Percentiles rank a stretch among this genome's conserved stretches.
phyloP scores from a whole-genome alignment of 306 rosid species.

The Carpinus viminea region DNA sequence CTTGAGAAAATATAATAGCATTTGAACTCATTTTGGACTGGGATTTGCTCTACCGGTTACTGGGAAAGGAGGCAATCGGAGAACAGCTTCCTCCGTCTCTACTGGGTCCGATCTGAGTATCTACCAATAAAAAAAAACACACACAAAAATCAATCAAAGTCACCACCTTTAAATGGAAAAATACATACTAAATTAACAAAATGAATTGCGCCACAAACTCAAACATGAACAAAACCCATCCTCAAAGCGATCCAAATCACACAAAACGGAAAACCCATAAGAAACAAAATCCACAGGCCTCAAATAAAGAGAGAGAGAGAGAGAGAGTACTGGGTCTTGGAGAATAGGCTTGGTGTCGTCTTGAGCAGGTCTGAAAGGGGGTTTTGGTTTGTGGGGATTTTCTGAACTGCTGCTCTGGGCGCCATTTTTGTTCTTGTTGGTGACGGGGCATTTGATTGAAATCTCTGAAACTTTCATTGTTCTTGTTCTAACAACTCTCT shows the following conservation, averaged over 20 bases:
- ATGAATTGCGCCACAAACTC: background rate
- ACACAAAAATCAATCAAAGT: background rate
- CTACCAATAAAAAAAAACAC: slow-evolving; percentile 38
- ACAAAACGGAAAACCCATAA: background rate
- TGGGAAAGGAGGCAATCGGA: slow-evolving; percentile 67
- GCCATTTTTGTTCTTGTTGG: slow-evolving; percentile 13
- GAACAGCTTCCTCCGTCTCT: slow-evolving; percentile 86
- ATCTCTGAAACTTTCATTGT: slow-evolving; percentile 46
- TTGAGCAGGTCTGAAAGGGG: slow-evolving; percentile 70
- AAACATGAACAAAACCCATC: background rate
- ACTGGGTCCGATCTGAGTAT: slow-evolving; percentile 84
- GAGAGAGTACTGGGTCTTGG: slow-evolving; percentile 72
- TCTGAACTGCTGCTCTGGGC: slow-evolving; percentile 11
- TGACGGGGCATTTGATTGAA: slow-evolving; percentile 28
- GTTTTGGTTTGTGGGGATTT: slow-evolving; percentile 46
- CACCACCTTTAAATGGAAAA: background rate
- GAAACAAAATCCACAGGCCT: background rate
- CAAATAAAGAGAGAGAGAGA: background rate
- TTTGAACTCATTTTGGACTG: slow-evolving; percentile 6
- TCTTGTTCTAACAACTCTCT: background rate
- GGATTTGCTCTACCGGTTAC: slow-evolving; percentile 15
- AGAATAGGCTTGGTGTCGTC: slow-evolving; percentile 87
- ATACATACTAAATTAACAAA: background rate
- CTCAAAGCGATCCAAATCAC: background rate
- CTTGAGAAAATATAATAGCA: background rate